Base-by-base conservation (phyloP, 2,329 filamentous ascomycete species). In the Thelonectria blattea region DNA sequence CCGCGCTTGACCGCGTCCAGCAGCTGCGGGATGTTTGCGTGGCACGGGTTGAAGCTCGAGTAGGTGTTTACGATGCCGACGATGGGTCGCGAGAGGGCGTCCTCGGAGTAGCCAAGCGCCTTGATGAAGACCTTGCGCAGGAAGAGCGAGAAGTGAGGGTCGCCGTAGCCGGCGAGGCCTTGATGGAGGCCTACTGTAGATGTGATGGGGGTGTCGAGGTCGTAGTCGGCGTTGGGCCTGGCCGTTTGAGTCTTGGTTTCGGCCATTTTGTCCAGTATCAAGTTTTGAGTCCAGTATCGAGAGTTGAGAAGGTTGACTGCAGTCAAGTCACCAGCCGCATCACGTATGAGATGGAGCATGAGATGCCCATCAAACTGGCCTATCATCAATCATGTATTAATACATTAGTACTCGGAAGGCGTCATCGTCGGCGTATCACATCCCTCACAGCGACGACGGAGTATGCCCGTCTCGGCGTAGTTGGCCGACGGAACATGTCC, bases 71-170 rank as follows among this genome's bases (percentile, higher is more conserved):
- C 85, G 61, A 92, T 88, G 50, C 89, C 89, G n/a, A 92, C 80
- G 56, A 92, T 90, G 2, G 90, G 89, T 2, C 88, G 78, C 0
- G 86, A 87, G 0, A 92, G 82, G 0, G 89, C 86, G 68, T 90
- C 88, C 65, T 92, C 89, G 59, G 85, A 87, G 72, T 91, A 92
- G 0, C 90, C 90, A 1, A 91, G 80, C 0, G 89, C 88, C 73
- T 92, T 92, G 78, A 92, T 91, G 74, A 92, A 92, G 22, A 88
- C 89, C 69, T 92, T 92, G 34, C 90, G 83, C 0, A 92, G 80
- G 69, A 92, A 92, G 2, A 92, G 81, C 0, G 88, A 89, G 77
- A 92, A 92, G 74, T 91, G 89, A 7, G 88, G 80, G 66, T 92
- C 90, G 46, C 90, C 90, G 66, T 92, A 92, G 0, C 85, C 86